Conservation (phyloP, 768 basidiomycete genomes). For the Kwoniella bestiolae region DNA sequence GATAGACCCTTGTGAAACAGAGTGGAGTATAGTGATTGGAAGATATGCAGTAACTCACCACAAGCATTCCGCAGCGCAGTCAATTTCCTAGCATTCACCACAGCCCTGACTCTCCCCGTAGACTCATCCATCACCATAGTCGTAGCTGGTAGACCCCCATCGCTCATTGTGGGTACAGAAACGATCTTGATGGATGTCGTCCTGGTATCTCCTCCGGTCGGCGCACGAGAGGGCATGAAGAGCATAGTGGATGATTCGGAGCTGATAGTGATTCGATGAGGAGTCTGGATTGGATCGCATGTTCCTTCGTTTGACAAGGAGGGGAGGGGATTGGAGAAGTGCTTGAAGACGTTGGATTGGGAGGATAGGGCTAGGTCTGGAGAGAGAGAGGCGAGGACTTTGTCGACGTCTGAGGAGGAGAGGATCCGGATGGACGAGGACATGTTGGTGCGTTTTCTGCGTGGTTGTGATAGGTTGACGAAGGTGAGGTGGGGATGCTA, state of each 20-base stretch:
- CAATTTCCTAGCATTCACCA: slow-evolving; percentile 76
- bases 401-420: slow-evolving; percentile 66
- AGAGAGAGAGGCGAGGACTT: slow-evolving; percentile 61
- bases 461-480: no score
- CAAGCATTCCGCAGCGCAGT: slow-evolving; percentile 84
- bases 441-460: background rate
- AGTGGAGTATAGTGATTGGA: no score
- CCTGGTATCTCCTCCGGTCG: slow-evolving; percentile 23
- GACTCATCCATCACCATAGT: slow-evolving; percentile 75
- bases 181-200: slow-evolving; percentile 77
- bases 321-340: slow-evolving; percentile 51
- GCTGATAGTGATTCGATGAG: slow-evolving; percentile 67
- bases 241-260: slow-evolving; percentile 67
- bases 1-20: no score
- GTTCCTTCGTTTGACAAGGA: slow-evolving; percentile 6
- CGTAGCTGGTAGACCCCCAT: slow-evolving; percentile 71
- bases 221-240: slow-evolving; percentile 80
- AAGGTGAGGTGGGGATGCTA: no score
- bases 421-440: slow-evolving; percentile 65
- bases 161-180: slow-evolving; percentile 65
- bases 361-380: slow-evolving; percentile 62
- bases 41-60: slow-evolving; percentile 63
- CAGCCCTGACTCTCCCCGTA: slow-evolving; percentile 70
- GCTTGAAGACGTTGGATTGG: slow-evolving; percentile 68
- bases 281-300: slow-evolving; percentile 58